Percentiles rank a stretch among this genome's conserved stretches.
phyloP scores from a whole-genome alignment of 2,329 filamentous ascomycete species.

The Aspergillus caelatus region DNA sequence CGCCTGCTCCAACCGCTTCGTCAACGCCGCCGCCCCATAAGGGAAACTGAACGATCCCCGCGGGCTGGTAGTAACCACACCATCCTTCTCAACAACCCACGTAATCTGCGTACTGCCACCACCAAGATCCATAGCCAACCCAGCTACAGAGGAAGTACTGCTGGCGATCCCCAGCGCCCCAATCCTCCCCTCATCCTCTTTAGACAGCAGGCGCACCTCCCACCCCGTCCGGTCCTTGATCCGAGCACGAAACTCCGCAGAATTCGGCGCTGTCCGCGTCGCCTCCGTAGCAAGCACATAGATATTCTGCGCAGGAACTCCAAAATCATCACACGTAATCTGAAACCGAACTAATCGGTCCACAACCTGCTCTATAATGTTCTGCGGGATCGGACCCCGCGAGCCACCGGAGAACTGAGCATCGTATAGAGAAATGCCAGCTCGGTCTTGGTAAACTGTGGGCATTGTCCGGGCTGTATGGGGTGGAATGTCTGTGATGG shows the following conservation, averaged over 20 bases:
- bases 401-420: constrained; percentile 59
- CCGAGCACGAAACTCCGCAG: constrained; percentile 64
- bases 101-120: constrained; percentile 73
- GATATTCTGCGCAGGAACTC: constrained; percentile 66
- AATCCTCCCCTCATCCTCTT: constrained; percentile 78
- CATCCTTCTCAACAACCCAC: constrained; percentile 61
- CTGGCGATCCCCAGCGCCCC: constrained; percentile 83
- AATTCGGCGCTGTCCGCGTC: constrained; percentile 78
- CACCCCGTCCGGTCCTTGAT: constrained; percentile 69
- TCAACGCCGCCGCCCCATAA: constrained; percentile 70
- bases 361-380: constrained; percentile 68
- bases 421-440: constrained; percentile 83
- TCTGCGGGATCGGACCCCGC: constrained; percentile 57
- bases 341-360: constrained; percentile 71
- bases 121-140: constrained; percentile 84
- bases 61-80: constrained; percentile 55
- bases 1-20: constrained; percentile 54
- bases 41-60: constrained; percentile 66
- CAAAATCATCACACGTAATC: constrained; percentile 68
- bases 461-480: constrained; percentile 71
- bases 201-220: constrained; percentile 71
- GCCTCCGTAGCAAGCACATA: constrained; percentile 86
- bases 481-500: constrained; percentile 78
- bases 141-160: constrained; percentile 69
- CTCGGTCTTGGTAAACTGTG: constrained; percentile 77